Base-by-base conservation (phyloP, 306 rosid species). In the Citrullus mucosospermus region DNA sequence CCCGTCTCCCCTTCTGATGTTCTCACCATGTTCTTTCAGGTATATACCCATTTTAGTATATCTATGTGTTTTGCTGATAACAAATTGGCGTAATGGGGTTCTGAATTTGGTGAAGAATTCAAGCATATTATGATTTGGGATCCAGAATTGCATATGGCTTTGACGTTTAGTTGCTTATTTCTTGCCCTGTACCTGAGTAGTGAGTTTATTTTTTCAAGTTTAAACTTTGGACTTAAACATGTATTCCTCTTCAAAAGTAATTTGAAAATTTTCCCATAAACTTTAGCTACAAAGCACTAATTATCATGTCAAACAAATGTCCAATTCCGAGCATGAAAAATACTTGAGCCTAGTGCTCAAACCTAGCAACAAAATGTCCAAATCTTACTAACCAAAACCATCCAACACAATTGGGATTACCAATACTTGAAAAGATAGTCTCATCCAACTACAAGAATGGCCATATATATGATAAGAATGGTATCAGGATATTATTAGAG, bases 11-110 rank as follows among this genome's bases (percentile, higher is more conserved):
- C 98, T 0, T 88, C 96, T 2, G 96, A 93, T 17, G 87, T 87
- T 22, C 97, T 93, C 84, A 87, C 89, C 61, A 91, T 93, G 97
- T 75, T 88, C 84, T 90, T 93, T 87, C 97, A 89, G 97, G 98
- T 93, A 73, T 10, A 38, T 9, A 66, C 1, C 50, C 15, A 16
- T 63, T 65, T 65, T 65, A 15, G 17, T 60, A 3, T 74, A 9
- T 17, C 3, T 32, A 17, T 20, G 14, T 28, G 44, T 54, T 74
- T 16, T 15, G 78, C 9, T 6, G 22, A 73, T 65, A 1, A 32
- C n/a, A 36, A 13, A 7, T 32, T 16, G 71, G 43, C 32, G 44
- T 14, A 62, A 30, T 4, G 8, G 20, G 22, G 17, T 69, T 13
- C 38, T 53, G 20, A 28, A 72, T 51, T 73, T 73, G 48, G 41